These are phyloP conservation scores for Dioscorea cayenensis DNA, from an alignment of 116 monocot species.

Conservation along the genomic window DNA sequence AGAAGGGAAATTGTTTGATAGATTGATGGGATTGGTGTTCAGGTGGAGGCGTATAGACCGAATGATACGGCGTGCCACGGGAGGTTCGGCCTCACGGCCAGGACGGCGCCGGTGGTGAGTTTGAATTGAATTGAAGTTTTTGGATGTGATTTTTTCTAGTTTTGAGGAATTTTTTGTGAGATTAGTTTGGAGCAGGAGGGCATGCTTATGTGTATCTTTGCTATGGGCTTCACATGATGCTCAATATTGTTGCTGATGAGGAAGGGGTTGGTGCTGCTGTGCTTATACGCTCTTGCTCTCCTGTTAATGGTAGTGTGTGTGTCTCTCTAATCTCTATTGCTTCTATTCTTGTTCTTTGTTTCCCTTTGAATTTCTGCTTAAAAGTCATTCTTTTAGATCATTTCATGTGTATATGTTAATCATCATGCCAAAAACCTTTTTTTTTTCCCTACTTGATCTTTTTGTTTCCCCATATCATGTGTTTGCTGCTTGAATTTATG, in stretches of 20 bases:
- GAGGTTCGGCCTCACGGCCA: constrained; percentile 72
- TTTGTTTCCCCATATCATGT: too few species aligned
- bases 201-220: constrained; percentile 94
- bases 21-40: neutral
- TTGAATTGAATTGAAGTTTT: neutral
- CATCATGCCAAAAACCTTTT: too few species aligned
- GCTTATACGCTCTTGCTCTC: constrained; percentile 76
- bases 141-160: neutral
- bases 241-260: constrained; percentile 87
- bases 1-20: neutral
- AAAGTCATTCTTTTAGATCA: too few species aligned
- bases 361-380: neutral
- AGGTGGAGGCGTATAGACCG: constrained; percentile 92
- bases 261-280: constrained; percentile 87
- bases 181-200: constrained; percentile 89
- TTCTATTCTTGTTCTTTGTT: neutral
- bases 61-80: constrained; percentile 93
- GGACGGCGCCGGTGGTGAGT: constrained; percentile 84
- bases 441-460: too few species aligned
- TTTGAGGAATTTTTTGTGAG: neutral
- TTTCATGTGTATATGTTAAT: too few species aligned
- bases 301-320: constrained; percentile 53
- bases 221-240: constrained; percentile 93
- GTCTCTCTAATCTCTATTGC: too few species aligned
- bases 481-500: too few species aligned